Conservation (phyloP, 495 filamentous ascomycete genomes). For the Amniculicola lignicola region DNA sequence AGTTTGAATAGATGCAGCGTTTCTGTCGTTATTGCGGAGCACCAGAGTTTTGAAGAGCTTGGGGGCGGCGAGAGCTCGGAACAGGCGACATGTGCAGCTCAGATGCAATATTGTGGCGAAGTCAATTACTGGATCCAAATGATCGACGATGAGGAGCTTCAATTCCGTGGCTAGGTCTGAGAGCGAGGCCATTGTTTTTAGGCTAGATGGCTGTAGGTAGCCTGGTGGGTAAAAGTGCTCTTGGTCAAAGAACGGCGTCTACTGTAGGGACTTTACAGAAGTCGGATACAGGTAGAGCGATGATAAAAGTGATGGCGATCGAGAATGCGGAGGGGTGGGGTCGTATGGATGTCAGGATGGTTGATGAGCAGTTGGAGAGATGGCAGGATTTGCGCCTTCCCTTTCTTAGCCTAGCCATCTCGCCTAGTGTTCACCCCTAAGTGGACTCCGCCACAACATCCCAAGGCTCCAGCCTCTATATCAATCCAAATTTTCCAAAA, state of each 20-base stretch:
- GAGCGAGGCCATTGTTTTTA: neutral
- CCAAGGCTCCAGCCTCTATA: neutral
- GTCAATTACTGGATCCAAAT: neutral
- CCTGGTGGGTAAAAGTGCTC: too few relatives aligned
- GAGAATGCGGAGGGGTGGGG: neutral
- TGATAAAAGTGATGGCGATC: neutral
- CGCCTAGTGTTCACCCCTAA: neutral
- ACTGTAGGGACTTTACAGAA: neutral
- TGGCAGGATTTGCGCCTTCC: neutral
- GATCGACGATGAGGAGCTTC: neutral
- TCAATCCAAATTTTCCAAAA: neutral
- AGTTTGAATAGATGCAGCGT: neutral
- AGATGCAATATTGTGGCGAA: neutral
- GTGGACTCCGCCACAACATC: neutral
- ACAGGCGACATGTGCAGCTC: neutral
- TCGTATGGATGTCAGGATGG: neutral
- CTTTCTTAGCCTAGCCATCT: neutral
- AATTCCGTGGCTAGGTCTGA: neutral
- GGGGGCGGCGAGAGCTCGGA: neutral
- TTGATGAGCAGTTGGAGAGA: neutral
- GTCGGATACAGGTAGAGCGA: neutral
- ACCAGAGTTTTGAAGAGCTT: neutral
- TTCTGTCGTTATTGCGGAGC: neutral
- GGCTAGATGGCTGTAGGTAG: neutral
- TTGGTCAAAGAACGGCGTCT: too few relatives aligned